phyloP scores from a whole-genome alignment of 1,139 yeast genomes.

The Pichia terricola region DNA sequence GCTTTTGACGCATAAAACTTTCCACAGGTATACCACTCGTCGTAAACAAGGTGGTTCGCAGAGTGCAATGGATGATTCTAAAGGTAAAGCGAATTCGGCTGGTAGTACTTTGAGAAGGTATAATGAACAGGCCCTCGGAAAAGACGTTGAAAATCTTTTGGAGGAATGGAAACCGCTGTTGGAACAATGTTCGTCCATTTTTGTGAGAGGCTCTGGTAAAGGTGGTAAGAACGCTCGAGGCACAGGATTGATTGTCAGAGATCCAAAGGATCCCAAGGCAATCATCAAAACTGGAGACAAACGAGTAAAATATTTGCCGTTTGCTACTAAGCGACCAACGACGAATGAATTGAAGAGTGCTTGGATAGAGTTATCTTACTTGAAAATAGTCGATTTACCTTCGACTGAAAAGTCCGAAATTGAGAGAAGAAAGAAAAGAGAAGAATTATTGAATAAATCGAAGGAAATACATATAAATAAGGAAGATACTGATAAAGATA shows the following conservation, averaged over 20 bases:
- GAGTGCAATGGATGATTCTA: slow-evolving; percentile 81
- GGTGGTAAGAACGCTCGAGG: slow-evolving; percentile 34
- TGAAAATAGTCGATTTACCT: slow-evolving; percentile 50
- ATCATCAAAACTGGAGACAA: slow-evolving; percentile 38
- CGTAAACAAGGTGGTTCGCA: slow-evolving; percentile 98
- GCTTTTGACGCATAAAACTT: slow-evolving; percentile 69
- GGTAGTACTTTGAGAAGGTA: slow-evolving; percentile 86
- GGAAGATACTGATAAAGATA: slow-evolving; percentile 6
- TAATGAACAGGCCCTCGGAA: slow-evolving; percentile 74
- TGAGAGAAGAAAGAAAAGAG: slow-evolving; percentile 23
- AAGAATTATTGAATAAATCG: slow-evolving; percentile 23
- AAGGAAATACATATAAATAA: slow-evolving; percentile 7
- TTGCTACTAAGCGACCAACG: slow-evolving; percentile 85
- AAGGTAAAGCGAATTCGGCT: slow-evolving; percentile 94
- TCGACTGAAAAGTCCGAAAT: slow-evolving; percentile 30
- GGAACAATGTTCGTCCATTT: slow-evolving; percentile 57
- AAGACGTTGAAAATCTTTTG: slow-evolving; percentile 65
- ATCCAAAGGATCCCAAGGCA: slow-evolving; percentile 40
- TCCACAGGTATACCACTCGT: slow-evolving; percentile 92
- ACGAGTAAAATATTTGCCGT: slow-evolving; percentile 65
- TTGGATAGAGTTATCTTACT: slow-evolving; percentile 70
- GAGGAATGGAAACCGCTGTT: slow-evolving; percentile 54
- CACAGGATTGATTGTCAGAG: slow-evolving; percentile 45
- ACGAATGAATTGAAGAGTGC: slow-evolving; percentile 71
- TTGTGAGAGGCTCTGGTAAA: slow-evolving; percentile 70